These are phyloP conservation scores for Ogataea parapolymorpha DNA, from an alignment of 805 yeast genomes.

Conservation along the genomic window DNA sequence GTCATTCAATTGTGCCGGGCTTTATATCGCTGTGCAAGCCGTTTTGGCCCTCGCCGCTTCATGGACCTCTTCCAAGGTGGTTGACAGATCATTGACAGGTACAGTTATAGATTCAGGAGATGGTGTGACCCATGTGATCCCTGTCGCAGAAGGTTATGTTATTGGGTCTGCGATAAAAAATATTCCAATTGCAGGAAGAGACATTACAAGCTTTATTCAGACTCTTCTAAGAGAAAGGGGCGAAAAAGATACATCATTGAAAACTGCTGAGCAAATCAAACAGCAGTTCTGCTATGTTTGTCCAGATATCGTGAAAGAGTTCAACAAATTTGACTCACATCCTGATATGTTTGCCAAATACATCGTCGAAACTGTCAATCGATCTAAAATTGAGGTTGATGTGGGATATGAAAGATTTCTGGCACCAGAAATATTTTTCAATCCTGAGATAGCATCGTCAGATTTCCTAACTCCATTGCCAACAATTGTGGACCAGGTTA, in stretches of 20 bases:
- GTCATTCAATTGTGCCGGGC: conserved; percentile 96
- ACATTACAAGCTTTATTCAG: conserved; percentile 91
- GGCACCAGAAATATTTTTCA: conserved; percentile 99
- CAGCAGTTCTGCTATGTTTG: conserved; percentile 96
- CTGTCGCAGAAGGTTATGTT: conserved; percentile 98
- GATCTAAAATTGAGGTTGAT: conserved; percentile 71
- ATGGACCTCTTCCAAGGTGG: conserved; percentile 96
- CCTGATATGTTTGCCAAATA: conserved; percentile 93
- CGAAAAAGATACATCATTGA: conserved; percentile 87
- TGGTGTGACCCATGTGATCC: conserved; percentile 98
- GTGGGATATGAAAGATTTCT: conserved; percentile 96
- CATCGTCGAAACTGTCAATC: conserved; percentile 73
- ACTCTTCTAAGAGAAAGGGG: conserved; percentile 93
- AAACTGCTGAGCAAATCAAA: conserved; percentile 95
- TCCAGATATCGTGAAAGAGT: conserved; percentile 96
- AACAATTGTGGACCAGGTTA: conserved; percentile 90
- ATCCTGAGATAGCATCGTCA: conserved; percentile 94
- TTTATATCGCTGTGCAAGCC: conserved; percentile 98
- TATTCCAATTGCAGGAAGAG: conserved; percentile 98
- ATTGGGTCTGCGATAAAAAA: conserved; percentile 97
- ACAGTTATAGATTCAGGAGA: conserved; percentile 98
- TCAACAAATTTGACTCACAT: conserved; percentile 89
- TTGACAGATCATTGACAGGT: conserved; percentile 94
- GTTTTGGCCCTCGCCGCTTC: conserved; percentile 97
- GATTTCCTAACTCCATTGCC: conserved; percentile 97